Base-by-base conservation (phyloP, 495 filamentous ascomycete species). In the Collariella sp. region DNA sequence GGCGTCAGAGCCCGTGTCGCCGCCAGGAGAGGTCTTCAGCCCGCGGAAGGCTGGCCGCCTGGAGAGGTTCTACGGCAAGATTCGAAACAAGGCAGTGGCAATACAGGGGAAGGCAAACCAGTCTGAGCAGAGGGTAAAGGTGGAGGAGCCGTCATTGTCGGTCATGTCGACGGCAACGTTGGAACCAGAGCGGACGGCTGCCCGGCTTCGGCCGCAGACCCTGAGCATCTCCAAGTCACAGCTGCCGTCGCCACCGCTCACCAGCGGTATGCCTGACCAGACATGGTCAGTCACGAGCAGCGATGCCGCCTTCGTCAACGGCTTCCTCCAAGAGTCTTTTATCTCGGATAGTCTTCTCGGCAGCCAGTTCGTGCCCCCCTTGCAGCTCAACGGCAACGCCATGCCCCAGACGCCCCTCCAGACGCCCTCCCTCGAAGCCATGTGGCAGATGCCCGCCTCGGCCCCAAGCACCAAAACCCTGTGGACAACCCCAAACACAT, bases 321-420 rank as follows among this genome's bases (percentile, higher is more conserved):
- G 61, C 11, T 60, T 65, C 24, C 52, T 74, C 10, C 70, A 72
- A 2, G 69, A 74, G 42, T 69, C 69, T 7, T 75, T 42, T 13
- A n/a, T 52, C 12, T 9, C 22, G 2, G 35, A 47, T 15, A 19
- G 12, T 9, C 10, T 76, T 50, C 36, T 56, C 40, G 59, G 67
- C 16, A 50, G 54, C 31, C 50, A 61, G 23, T 44, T 60, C 9
- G 52, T 57, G 16, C 43, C 64, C 5, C 16, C 47, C 29, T 12
- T 41, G 16, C 29, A 67, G 53, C 49, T 50, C 48, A 44, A 50
- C 55, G 19, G 33, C 46, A 52, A 48, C 22, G 23, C 51, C 7
- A 46, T 57, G 34, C 59, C 58, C n/a, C 60, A 62, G 46, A 71
- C 69, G 2, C 67, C 71, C 3, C 57, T 70, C 19, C 42, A 57